Conservation (phyloP, 805 yeast genomes). For the Yamadazyma akitaensis region DNA sequence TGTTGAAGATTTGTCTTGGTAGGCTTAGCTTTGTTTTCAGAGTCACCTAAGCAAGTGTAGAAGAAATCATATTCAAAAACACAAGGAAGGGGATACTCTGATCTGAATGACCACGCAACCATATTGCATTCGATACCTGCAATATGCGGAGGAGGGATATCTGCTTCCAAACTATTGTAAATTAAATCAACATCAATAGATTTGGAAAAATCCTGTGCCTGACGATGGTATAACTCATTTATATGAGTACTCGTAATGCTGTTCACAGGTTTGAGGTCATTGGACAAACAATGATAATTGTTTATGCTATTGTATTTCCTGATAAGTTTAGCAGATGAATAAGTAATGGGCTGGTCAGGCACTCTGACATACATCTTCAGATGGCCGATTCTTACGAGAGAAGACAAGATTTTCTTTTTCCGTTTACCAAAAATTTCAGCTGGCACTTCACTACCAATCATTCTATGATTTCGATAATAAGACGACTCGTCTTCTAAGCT, state of each 20-base stretch:
- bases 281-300: constrained; percentile 9
- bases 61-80: constrained; percentile 40
- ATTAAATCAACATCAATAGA: constrained; percentile 25
- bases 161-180: constrained; percentile 23
- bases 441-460: constrained; percentile 26
- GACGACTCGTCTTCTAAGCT: constrained; percentile 3
- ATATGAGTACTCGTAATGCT: constrained; percentile 21
- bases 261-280: constrained; percentile 17
- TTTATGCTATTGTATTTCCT: constrained; percentile 30
- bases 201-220: constrained; percentile 18
- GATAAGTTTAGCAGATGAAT: constrained; percentile 35
- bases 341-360: constrained; percentile 33
- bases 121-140: constrained; percentile 32
- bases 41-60: constrained; percentile 21
- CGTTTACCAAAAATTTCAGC: constrained; percentile 30
- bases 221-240: constrained; percentile 30
- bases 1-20: constrained; percentile 34
- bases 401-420: constrained; percentile 35
- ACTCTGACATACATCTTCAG: constrained; percentile 32
- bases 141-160: constrained; percentile 31
- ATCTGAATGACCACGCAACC: constrained; percentile 38
- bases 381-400: constrained; percentile 30
- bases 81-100: constrained; percentile 41
- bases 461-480: constrained; percentile 17
- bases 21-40: constrained; percentile 26